These are phyloP conservation scores for Scedosporium minutisporum DNA, from an alignment of 2,329 filamentous ascomycete species.

Conservation along the genomic window DNA sequence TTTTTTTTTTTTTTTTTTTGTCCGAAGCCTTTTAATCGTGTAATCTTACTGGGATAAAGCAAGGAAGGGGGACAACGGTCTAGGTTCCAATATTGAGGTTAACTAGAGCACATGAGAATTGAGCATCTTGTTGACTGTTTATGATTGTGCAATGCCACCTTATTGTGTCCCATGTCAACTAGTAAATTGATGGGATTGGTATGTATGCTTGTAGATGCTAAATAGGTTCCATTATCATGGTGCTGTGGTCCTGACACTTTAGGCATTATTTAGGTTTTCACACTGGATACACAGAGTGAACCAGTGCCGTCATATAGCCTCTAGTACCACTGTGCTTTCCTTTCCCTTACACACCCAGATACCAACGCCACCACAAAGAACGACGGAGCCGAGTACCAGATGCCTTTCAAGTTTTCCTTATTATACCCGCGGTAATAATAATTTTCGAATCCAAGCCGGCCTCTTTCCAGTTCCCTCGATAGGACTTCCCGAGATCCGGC, in stretches of 20 bases:
- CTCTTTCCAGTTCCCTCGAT: neutral
- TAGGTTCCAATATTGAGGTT: neutral
- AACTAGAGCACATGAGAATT: neutral
- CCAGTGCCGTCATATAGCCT: neutral
- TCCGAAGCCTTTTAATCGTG: neutral
- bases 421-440: too few species aligned
- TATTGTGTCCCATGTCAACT: too few species aligned
- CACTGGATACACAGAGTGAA: neutral
- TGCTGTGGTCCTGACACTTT: neutral
- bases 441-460: too few species aligned
- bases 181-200: too few species aligned
- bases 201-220: neutral
- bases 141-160: neutral
- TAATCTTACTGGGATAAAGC: neutral
- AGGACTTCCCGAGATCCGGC: neutral
- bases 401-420: too few species aligned
- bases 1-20: neutral
- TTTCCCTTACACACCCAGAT: neutral
- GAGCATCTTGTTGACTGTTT: neutral
- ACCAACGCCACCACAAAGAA: neutral
- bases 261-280: neutral
- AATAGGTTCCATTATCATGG: neutral
- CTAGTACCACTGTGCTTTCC: neutral
- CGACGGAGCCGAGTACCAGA: too few species aligned
- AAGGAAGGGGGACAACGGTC: neutral